These are phyloP conservation scores for Simplicillium sp. DNA, from an alignment of 2,329 filamentous ascomycete species.

Conservation along the genomic window DNA sequence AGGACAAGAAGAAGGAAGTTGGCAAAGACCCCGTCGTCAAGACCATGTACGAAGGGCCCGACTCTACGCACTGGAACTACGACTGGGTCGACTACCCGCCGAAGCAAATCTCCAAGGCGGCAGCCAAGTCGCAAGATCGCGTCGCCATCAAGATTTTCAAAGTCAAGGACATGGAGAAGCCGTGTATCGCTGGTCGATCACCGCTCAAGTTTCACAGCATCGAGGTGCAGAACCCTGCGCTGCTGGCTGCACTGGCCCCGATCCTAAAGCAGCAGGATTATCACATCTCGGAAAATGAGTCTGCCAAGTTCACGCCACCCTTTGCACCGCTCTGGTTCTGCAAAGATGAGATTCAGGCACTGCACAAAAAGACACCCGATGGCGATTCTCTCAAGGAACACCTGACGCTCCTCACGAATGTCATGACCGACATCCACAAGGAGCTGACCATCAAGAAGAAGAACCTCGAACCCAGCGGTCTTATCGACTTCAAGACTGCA, in stretches of 20 bases:
- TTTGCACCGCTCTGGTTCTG: conserved; percentile 34
- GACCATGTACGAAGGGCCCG: conserved; percentile 28
- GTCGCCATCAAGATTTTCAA: conserved; percentile 37
- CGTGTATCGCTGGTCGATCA: conserved; percentile 25
- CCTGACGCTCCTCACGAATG: conserved; percentile 26
- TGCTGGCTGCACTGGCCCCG: conserved; percentile 31
- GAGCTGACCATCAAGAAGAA: conserved; percentile 25
- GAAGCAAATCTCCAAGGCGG: conserved; percentile 28
- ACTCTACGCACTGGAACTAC: conserved; percentile 12
- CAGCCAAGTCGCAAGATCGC: conserved; percentile 23
- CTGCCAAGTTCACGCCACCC: conserved; percentile 25
- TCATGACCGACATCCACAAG: conserved; percentile 33
- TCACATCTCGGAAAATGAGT: conserved; percentile 25
- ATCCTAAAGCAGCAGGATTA: conserved; percentile 31
- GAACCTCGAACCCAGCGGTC: conserved; percentile 23
- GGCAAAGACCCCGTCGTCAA: conserved; percentile 22
- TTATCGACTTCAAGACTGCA: conserved; percentile 29
- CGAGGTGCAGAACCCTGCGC: conserved; percentile 29
- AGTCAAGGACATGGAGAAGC: conserved; percentile 31
- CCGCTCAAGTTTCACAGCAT: conserved; percentile 29
- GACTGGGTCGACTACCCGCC: conserved; percentile 32
- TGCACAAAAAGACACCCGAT: conserved; percentile 16
- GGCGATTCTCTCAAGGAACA: conserved; percentile 22
- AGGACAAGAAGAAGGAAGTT: conserved; percentile 10
- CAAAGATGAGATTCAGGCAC: conserved; percentile 28